Percentiles rank a stretch among this genome's conserved stretches.
phyloP scores from a whole-genome alignment of 192 early-diverging fungal species.

The Coemansia sp. region DNA sequence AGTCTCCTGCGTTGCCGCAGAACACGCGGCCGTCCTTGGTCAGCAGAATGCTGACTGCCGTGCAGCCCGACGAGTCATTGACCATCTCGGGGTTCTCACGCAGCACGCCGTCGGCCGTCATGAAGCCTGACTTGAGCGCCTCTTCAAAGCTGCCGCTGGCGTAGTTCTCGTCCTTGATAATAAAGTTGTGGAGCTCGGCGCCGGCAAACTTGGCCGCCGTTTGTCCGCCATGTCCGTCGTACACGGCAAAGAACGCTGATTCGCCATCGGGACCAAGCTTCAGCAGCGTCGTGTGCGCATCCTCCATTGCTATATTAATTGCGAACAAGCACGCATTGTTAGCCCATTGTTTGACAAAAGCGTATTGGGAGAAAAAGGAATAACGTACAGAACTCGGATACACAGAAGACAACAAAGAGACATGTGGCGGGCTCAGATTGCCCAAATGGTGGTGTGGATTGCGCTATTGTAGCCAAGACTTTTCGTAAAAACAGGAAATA shows the following conservation, averaged over 20 bases:
- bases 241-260: constrained; percentile 92
- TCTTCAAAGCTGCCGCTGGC: constrained; percentile 64
- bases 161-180: constrained; percentile 66
- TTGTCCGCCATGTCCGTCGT: constrained; percentile 92
- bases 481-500: background rate
- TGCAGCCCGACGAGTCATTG: constrained; percentile 92
- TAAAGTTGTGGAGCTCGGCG: constrained; percentile 68
- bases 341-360: background rate
- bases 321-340: constrained; percentile 3
- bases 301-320: constrained; percentile 82
- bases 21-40: constrained; percentile 78
- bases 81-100: constrained; percentile 73
- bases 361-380: background rate
- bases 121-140: constrained; percentile 83
- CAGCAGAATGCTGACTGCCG: constrained; percentile 85
- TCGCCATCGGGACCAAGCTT: constrained; percentile 62
- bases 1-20: constrained; percentile 95
- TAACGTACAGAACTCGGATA: constrained; percentile 6
- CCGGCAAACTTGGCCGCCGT: constrained; percentile 85
- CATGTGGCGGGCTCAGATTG: constrained; percentile 1
- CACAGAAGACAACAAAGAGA: background rate
- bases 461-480: background rate
- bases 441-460: background rate
- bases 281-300: constrained; percentile 89
- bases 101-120: constrained; percentile 77